Conservation (phyloP, 2,329 filamentous ascomycete species). For the Phialophora tarda region DNA sequence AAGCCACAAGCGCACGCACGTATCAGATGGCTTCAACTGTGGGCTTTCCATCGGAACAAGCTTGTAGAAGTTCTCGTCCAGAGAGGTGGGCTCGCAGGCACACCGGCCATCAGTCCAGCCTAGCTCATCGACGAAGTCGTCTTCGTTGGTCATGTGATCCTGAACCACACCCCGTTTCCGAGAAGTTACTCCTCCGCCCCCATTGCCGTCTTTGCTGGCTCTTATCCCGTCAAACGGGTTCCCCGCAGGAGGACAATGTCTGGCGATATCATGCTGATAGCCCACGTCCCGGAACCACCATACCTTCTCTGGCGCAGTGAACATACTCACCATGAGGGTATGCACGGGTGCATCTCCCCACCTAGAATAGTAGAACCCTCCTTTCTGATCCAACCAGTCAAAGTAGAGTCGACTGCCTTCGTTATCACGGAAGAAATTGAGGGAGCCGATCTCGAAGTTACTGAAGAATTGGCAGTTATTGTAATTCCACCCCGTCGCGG, state of each 20-base stretch:
- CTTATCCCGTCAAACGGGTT: neutral
- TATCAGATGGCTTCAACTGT: slow-evolving; percentile 55
- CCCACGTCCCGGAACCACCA: slow-evolving; percentile 59
- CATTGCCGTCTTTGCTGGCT: neutral
- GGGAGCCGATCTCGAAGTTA: slow-evolving; percentile 60
- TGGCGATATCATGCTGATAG: slow-evolving; percentile 54
- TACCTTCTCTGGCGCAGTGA: slow-evolving; percentile 57
- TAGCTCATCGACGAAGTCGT: neutral
- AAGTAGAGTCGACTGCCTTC: slow-evolving; percentile 55
- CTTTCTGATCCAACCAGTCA: slow-evolving; percentile 56
- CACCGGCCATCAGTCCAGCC: slow-evolving; percentile 39
- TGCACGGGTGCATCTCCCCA: slow-evolving; percentile 59
- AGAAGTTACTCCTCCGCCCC: neutral
- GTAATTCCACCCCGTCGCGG: slow-evolving; percentile 45
- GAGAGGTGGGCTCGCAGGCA: slow-evolving; percentile 52
- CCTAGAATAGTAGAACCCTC: slow-evolving; percentile 57
- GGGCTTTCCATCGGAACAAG: slow-evolving; percentile 56
- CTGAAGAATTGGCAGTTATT: slow-evolving; percentile 59
- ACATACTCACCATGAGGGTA: slow-evolving; percentile 61
- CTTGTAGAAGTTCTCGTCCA: slow-evolving; percentile 56
- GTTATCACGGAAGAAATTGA: slow-evolving; percentile 56
- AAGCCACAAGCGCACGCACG: slow-evolving; percentile 55
- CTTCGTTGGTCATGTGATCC: neutral
- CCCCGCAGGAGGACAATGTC: slow-evolving; percentile 41
- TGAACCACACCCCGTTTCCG: neutral